Base-by-base conservation (phyloP, 208 protist species). In the Porcisia deanei region DNA sequence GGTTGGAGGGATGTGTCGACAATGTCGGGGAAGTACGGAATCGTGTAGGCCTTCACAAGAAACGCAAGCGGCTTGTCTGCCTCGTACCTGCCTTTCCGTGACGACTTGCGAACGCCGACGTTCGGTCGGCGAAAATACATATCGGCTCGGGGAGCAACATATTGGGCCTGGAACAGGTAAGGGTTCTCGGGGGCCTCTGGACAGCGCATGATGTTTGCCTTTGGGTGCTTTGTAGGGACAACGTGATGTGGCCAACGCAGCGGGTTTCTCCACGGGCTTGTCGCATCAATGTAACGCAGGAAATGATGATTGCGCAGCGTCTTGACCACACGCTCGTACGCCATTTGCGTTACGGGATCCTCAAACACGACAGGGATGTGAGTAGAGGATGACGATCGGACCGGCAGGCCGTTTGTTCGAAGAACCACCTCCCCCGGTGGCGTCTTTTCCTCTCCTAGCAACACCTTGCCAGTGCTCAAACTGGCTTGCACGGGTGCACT, bases 11-110 rank as follows among this genome's bases (percentile, higher is more conserved):
- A 82, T 1, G 85, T 85, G 75, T 95, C 93, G 1, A 96, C 89
- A 81, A 97, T 95, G 71, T 97, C 93, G 37, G 93, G 93, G 65
- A 97, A 97, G 80, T 92, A 94, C 20, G 93, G 93, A 25, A 97
- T 88, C n/a, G 93, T 96, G 83, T 95, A 97, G 9, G 61, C 57
- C 70, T 88, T 86, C 53, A 94, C 47, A 9, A 95, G 71, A 55
- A 84, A 94, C 14, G 84, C 76, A 6, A 93, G 74, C 2, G 91
- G 84, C 65, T 86, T 79, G 59, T 97, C 93, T 14, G 91, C 73
- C 71, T 94, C 91, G 77, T 97, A 97, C 39, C 72, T 78, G n/a
- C 93, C 93, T 69, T 97, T 97, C 16, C 85, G 72, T 6, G 81
- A 71, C n/a, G 81, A 84, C n/a, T 64, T 66, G 7, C 91, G 89